Evolutionary conservation across 148 eudicot species (phyloP).

Genomic region (Selenicereus undatus): DNA sequence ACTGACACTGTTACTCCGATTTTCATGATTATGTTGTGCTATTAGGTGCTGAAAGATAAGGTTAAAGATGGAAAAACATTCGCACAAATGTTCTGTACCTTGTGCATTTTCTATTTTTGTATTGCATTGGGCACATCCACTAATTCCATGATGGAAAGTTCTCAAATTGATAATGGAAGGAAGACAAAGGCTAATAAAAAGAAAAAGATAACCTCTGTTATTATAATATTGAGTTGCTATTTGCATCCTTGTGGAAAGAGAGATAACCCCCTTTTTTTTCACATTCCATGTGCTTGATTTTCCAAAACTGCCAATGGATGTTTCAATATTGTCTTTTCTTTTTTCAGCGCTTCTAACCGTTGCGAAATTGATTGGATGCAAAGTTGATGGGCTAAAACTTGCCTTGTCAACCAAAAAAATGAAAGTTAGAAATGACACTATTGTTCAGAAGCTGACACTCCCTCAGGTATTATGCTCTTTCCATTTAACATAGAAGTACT

Average conservation of each 20-base stretch:
- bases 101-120: not conserved
- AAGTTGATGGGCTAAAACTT: conserved; percentile 49
- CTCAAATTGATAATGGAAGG: not conserved
- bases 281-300: not conserved
- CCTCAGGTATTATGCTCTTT: conserved; percentile 52
- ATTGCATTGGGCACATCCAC: not conserved
- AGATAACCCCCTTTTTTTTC: not conserved
- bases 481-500: not conserved
- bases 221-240: not conserved
- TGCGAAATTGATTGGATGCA: conserved; percentile 77
- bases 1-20: not conserved
- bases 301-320: not conserved
- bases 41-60: not conserved
- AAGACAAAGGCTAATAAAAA: not conserved
- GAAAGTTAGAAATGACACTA: conserved; percentile 66
- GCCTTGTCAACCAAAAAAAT: conserved; percentile 81
- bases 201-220: not conserved
- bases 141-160: not conserved
- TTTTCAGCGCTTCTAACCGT: conserved; percentile 72
- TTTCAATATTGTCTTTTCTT: conserved; percentile 9
- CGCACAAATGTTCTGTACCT: not conserved
- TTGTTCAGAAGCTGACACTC: conserved; percentile 71
- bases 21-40: not conserved
- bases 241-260: not conserved
- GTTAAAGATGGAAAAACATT: not conserved